phyloP scores from a whole-genome alignment of 73 alveolate species.

The Paramecium bursaria region DNA sequence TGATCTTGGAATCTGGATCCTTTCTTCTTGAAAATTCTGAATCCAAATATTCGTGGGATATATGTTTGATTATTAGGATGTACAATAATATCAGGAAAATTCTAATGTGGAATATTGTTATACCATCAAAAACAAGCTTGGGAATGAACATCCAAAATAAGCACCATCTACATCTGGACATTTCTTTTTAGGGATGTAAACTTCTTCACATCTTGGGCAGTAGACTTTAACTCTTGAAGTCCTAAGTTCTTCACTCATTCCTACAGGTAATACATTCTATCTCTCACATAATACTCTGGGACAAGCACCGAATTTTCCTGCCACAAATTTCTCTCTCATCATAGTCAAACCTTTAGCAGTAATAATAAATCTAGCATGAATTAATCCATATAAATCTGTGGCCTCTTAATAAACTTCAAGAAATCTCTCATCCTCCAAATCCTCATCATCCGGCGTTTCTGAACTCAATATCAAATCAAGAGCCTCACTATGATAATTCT shows the following conservation, averaged over 20 bases:
- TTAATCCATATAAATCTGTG: slow-evolving; percentile 94
- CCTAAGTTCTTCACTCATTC: slow-evolving; percentile 95
- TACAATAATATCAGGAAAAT: slow-evolving; percentile 50
- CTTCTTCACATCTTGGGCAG: slow-evolving; percentile 99
- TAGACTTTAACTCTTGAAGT: slow-evolving; percentile 95
- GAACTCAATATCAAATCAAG: slow-evolving; percentile 93
- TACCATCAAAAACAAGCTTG: slow-evolving; percentile 74
- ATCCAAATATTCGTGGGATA: slow-evolving; percentile 93
- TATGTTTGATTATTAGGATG: slow-evolving; percentile 67
- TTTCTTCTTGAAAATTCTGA: slow-evolving; percentile 87
- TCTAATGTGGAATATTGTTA: background rate
- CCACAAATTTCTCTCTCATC: slow-evolving; percentile 94
- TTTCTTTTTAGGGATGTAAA: slow-evolving; percentile 90
- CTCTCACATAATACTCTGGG: slow-evolving; percentile 97
- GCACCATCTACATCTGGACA: slow-evolving; percentile 95
- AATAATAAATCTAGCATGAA: slow-evolving; percentile 92
- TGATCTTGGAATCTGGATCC: slow-evolving; percentile 87
- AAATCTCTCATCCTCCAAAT: slow-evolving; percentile 87
- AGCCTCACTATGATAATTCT: slow-evolving; percentile 72
- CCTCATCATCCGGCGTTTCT: slow-evolving; percentile 93
- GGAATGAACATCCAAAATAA: slow-evolving; percentile 95
- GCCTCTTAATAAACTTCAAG: slow-evolving; percentile 88
- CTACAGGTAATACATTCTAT: slow-evolving; percentile 92
- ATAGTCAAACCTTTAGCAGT: slow-evolving; percentile 94
- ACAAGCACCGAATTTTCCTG: slow-evolving; percentile 96